These are phyloP conservation scores for Phallus indusiatus DNA, from an alignment of 768 basidiomycete species.

Conservation along the genomic window DNA sequence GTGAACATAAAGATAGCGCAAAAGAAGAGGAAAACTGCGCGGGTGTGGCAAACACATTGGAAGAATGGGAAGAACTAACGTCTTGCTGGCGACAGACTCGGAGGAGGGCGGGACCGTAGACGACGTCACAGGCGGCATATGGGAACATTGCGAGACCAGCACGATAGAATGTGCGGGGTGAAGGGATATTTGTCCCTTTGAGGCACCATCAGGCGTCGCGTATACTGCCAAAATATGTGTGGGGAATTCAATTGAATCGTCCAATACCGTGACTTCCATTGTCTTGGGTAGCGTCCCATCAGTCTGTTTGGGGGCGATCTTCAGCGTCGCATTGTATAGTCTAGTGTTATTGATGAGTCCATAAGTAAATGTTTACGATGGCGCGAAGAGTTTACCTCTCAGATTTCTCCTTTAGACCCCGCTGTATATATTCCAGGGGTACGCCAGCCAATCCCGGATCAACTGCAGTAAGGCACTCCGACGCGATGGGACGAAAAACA, in stretches of 20 bases:
- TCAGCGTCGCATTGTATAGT: background rate
- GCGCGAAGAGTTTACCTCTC: constrained; percentile 25
- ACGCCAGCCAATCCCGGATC: constrained; percentile 41
- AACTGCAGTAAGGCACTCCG: constrained; percentile 42
- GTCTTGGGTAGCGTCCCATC: background rate
- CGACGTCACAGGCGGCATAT: constrained; percentile 31
- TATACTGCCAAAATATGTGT: constrained; percentile 43
- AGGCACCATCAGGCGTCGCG: constrained; percentile 27
- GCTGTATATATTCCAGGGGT: constrained; percentile 57
- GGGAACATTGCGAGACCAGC: constrained; percentile 58
- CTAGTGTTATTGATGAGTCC: background rate
- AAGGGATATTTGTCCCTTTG: constrained; percentile 33
- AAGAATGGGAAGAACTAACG: constrained; percentile 47
- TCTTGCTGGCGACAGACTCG: constrained; percentile 15
- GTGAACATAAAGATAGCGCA: constrained; percentile 61
- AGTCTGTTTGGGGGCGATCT: background rate
- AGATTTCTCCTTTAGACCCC: constrained; percentile 36
- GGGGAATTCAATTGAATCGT: constrained; percentile 20
- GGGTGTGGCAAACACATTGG: constrained; percentile 64
- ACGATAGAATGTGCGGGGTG: constrained; percentile 64
- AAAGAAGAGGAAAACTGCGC: constrained; percentile 55
- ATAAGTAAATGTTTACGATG: background rate
- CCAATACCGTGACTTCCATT: constrained; percentile 6
- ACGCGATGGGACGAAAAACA: constrained; percentile 44
- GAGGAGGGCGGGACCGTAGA: background rate